phyloP scores from a whole-genome alignment of 331 rosid species.

The Phaseolus coccineus region DNA sequence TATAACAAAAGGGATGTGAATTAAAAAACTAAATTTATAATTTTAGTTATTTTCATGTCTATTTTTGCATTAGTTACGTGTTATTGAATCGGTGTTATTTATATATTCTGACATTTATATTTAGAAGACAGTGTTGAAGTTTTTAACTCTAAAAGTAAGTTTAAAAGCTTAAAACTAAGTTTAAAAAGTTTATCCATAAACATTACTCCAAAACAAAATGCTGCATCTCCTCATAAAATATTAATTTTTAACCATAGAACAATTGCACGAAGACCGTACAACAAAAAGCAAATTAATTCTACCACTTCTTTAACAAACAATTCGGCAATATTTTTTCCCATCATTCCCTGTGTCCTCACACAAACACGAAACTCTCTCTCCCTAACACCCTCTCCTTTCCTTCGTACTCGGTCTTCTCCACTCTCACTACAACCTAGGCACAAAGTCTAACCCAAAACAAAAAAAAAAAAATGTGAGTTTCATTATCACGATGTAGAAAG shows the following conservation, averaged over 20 bases:
- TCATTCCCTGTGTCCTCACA: constrained; percentile 32
- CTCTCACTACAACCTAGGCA: background rate
- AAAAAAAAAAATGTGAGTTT: too few relatives aligned
- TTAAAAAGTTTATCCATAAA: too few relatives aligned
- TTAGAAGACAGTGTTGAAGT: background rate
- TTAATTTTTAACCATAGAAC: constrained; percentile 38
- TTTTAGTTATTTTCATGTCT: too few relatives aligned
- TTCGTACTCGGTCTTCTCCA: constrained; percentile 38
- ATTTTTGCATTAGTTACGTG: too few relatives aligned
- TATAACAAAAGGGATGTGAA: too few relatives aligned
- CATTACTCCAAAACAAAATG: constrained; percentile 37
- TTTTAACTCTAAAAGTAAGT: background rate
- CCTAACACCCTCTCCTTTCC: constrained; percentile 40
- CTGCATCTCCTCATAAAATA: constrained; percentile 26
- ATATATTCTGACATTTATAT: background rate
- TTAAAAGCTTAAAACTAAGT: too few relatives aligned
- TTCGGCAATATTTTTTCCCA: constrained; percentile 25
- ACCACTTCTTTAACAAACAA: constrained; percentile 42
- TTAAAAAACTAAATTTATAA: too few relatives aligned
- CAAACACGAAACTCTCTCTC: constrained; percentile 38
- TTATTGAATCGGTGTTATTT: too few relatives aligned
- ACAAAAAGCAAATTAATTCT: background rate
- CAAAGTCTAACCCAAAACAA: background rate
- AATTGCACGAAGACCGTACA: background rate
- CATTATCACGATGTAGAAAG: background rate